Conservation (phyloP, 441 rosid genomes). For the Manihot esculenta region DNA sequence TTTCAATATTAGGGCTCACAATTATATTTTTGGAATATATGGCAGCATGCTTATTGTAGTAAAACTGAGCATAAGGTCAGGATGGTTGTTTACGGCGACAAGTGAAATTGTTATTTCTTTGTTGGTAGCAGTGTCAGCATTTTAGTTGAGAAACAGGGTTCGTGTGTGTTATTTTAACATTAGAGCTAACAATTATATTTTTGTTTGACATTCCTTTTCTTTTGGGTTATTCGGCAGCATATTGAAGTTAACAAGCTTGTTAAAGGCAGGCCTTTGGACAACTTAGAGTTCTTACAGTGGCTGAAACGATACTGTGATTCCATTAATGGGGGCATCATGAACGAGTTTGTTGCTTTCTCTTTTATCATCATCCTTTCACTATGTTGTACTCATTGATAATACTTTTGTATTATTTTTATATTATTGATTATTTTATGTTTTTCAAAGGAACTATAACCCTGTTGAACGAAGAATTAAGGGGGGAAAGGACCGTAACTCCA, state of each 20-base stretch:
- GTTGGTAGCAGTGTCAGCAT: not conserved
- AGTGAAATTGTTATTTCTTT: conserved; percentile 2
- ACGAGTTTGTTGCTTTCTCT: conserved; percentile 54
- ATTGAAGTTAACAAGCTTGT: conserved; percentile 91
- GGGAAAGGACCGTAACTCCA: conserved; percentile 64
- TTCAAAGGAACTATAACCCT: conserved; percentile 84
- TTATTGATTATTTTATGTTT: conserved; percentile 8
- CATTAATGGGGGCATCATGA: conserved; percentile 94
- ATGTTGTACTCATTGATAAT: not conserved
- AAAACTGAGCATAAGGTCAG: not conserved
- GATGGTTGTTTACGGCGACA: too few relatives aligned
- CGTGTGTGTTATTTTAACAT: not conserved
- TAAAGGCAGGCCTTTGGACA: conserved; percentile 94
- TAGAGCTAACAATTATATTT: not conserved
- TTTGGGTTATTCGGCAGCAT: conserved; percentile 54
- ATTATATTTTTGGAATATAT: not conserved
- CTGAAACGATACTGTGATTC: conserved; percentile 96
- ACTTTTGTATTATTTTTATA: not conserved
- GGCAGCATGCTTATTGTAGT: too few relatives aligned
- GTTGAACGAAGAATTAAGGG: conserved; percentile 81
- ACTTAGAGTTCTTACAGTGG: conserved; percentile 98
- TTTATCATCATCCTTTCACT: not conserved
- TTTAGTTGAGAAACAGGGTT: not conserved
- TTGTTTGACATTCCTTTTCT: conserved; percentile 7
- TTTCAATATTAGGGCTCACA: not conserved